Conservation (phyloP, 305 asterid species). For the Fraxinus ornus region DNA sequence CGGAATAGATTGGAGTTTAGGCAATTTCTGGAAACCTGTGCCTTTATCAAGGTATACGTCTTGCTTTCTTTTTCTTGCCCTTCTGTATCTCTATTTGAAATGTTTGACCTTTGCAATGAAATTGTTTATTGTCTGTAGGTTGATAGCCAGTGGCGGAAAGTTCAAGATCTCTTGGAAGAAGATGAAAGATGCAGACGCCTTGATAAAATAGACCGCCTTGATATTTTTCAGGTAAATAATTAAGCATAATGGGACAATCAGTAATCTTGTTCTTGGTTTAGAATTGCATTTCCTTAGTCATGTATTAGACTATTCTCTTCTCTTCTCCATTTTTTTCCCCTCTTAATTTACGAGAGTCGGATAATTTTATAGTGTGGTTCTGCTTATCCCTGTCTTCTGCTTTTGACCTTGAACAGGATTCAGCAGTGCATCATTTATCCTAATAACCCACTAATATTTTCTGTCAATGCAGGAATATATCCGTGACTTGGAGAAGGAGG, state of each 20-base stretch:
- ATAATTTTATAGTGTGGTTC: constrained; percentile 16
- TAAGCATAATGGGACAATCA: constrained; percentile 17
- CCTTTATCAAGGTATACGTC: constrained; percentile 67
- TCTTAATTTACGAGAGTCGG: constrained; percentile 13
- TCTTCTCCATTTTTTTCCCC: background rate
- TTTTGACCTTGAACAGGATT: constrained; percentile 20
- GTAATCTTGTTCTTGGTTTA: background rate
- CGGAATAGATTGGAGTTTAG: constrained; percentile 69
- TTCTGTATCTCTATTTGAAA: constrained; percentile 12
- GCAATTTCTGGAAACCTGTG: constrained; percentile 83
- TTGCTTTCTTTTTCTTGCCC: constrained; percentile 15
- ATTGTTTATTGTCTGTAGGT: constrained; percentile 46
- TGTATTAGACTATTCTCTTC: background rate
- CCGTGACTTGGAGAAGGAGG: constrained; percentile 94
- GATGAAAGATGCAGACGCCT: constrained; percentile 92
- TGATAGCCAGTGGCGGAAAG: constrained; percentile 97
- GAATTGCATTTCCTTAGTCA: constrained; percentile 7
- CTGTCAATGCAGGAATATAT: constrained; percentile 71
- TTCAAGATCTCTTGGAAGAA: constrained; percentile 91
- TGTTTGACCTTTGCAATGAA: background rate
- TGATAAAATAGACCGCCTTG: constrained; percentile 86
- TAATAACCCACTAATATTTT: constrained; percentile 19
- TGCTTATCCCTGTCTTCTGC: background rate
- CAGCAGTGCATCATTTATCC: background rate
- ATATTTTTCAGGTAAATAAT: constrained; percentile 74